Evolutionary conservation across 371 early-diverging fungal species (phyloP).

Genomic region (Rozella allomycis): DNA sequence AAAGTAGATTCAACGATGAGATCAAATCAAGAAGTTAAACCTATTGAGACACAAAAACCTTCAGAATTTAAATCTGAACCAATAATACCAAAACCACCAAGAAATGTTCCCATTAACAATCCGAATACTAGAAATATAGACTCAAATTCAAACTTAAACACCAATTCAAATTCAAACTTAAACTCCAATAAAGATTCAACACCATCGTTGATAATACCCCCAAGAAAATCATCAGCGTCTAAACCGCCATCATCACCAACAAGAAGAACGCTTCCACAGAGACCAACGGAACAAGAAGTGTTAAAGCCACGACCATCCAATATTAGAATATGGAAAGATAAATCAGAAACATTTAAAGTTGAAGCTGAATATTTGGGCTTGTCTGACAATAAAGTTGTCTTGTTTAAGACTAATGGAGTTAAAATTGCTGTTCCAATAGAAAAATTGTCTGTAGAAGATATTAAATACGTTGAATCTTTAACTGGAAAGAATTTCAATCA

Average conservation of each 20-base stretch:
- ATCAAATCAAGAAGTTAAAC: too few species aligned
- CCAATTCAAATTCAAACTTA: background rate
- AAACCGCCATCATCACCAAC: background rate
- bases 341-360: slow-evolving; percentile 69
- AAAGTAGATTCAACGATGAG: too few species aligned
- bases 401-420: slow-evolving; percentile 81
- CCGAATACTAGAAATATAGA: slow-evolving; percentile 1
- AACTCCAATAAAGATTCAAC: slow-evolving; percentile 3
- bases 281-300: slow-evolving; percentile 17
- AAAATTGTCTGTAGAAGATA: slow-evolving; percentile 54
- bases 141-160: slow-evolving; percentile 2
- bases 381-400: slow-evolving; percentile 54
- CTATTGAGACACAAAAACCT: too few species aligned
- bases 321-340: slow-evolving; percentile 74
- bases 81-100: too few species aligned
- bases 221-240: background rate
- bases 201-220: slow-evolving; percentile 3
- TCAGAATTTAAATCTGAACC: too few species aligned
- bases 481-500: slow-evolving; percentile 9
- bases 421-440: slow-evolving; percentile 75
- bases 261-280: background rate
- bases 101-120: too few species aligned
- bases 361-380: slow-evolving; percentile 61
- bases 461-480: slow-evolving; percentile 14
- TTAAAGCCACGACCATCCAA: too few species aligned